A percentile compares a stretch with the other conserved stretches of the same genome.
These are phyloP conservation scores for Calocybe indica DNA, from an alignment of 768 basidiomycete species.

Conservation along the genomic window DNA sequence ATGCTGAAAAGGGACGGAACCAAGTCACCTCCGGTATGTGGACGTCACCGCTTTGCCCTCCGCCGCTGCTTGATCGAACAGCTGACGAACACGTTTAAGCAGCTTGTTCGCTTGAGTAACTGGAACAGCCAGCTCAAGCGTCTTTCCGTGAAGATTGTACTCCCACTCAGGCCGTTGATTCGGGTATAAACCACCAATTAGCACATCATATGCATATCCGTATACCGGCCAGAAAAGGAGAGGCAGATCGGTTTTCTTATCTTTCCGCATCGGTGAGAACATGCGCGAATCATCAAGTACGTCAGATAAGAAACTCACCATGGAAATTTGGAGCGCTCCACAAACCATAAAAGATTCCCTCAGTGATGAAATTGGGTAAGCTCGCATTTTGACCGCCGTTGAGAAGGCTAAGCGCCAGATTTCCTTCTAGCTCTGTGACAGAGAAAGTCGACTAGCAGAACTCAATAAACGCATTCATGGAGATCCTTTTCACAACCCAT, in stretches of 20 bases:
- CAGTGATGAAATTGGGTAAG: conserved; percentile 23
- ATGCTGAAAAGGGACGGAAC: neutral
- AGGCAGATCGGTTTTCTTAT: conserved; percentile 22
- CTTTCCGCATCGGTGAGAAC: conserved; percentile 6
- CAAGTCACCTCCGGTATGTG: conserved; percentile 25
- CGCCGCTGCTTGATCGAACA: conserved; percentile 25
- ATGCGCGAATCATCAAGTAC: neutral
- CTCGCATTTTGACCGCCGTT: conserved; percentile 28
- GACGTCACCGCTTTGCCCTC: conserved; percentile 29
- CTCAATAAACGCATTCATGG: neutral
- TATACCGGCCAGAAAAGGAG: conserved; percentile 27
- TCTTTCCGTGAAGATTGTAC: conserved; percentile 27
- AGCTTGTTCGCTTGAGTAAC: conserved; percentile 24
- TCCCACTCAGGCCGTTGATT: conserved; percentile 26
- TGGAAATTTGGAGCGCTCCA: conserved; percentile 30
- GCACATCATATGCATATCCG: conserved; percentile 30
- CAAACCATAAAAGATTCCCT: conserved; percentile 23
- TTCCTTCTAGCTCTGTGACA: conserved; percentile 22
- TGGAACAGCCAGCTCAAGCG: conserved; percentile 28
- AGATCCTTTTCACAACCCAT: neutral
- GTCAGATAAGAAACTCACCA: conserved; percentile 12
- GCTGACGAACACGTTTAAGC: conserved; percentile 23
- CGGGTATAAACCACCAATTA: conserved; percentile 30
- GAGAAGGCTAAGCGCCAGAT: conserved; percentile 19
- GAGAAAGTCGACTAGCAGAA: conserved; percentile 27